Percentiles rank a stretch among this genome's conserved stretches.
These are phyloP conservation scores for Lathyrus sativus DNA, from an alignment of 306 rosid species.

Conservation along the genomic window DNA sequence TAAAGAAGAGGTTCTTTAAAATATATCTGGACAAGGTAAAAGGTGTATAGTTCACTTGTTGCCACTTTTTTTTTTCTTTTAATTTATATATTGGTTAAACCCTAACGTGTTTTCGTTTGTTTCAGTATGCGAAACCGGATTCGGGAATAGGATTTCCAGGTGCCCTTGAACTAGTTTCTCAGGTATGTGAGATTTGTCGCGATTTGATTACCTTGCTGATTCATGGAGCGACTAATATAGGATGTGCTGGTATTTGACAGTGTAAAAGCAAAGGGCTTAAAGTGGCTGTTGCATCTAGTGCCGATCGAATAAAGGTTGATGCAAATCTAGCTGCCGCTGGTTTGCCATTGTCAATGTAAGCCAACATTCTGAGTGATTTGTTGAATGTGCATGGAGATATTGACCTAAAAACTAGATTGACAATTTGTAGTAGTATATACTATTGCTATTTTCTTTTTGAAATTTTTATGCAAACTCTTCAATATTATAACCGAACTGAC, in stretches of 20 bases:
- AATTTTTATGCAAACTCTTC: background rate
- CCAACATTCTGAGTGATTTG: slow-evolving; percentile 34
- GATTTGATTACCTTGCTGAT: slow-evolving; percentile 36
- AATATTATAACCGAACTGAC: slow-evolving; percentile 7
- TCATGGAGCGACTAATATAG: slow-evolving; percentile 36
- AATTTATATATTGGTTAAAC: slow-evolving; percentile 29
- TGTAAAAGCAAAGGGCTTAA: slow-evolving; percentile 91
- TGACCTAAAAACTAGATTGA: slow-evolving; percentile 23
- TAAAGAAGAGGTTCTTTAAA: slow-evolving; percentile 88
- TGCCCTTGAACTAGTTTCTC: slow-evolving; percentile 86
- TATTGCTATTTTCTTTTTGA: background rate
- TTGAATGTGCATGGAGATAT: slow-evolving; percentile 31
- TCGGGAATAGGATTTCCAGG: slow-evolving; percentile 97
- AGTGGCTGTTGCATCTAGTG: slow-evolving; percentile 99
- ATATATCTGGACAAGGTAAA: slow-evolving; percentile 83
- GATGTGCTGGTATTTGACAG: slow-evolving; percentile 46
- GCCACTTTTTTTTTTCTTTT: slow-evolving; percentile 22
- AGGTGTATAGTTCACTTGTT: slow-evolving; percentile 23
- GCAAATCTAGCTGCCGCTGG: slow-evolving; percentile 94
- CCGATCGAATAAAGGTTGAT: slow-evolving; percentile 96
- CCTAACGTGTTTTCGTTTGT: slow-evolving; percentile 37
- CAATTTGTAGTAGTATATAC: background rate
- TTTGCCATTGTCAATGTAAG: slow-evolving; percentile 84
- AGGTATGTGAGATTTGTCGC: slow-evolving; percentile 51
- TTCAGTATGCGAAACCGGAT: slow-evolving; percentile 91